Conservation (phyloP, 768 basidiomycete species). For the Calocera viscosa region DNA sequence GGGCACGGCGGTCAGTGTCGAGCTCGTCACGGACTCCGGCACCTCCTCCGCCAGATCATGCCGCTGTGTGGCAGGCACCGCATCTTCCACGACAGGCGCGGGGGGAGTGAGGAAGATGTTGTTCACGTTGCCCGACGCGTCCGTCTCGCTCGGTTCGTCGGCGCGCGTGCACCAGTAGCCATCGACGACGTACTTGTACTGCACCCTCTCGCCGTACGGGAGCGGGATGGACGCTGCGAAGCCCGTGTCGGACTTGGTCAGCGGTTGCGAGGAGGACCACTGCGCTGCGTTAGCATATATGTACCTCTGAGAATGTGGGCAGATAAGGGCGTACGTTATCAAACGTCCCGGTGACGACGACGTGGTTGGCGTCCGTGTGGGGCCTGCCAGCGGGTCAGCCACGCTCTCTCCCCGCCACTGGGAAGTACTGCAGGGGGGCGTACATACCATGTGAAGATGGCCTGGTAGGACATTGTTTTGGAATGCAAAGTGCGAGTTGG, state of each 20-base stretch:
- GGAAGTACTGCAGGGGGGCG: background rate
- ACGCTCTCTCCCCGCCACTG: constrained; percentile 10
- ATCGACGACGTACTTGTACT: constrained; percentile 75
- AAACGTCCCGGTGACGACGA: constrained; percentile 65
- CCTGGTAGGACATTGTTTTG: constrained; percentile 7
- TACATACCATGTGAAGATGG: constrained; percentile 17
- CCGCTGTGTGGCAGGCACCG: background rate
- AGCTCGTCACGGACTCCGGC: constrained; percentile 4
- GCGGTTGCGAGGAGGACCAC: constrained; percentile 51
- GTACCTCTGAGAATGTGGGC: constrained; percentile 12
- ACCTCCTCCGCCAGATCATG: constrained; percentile 18
- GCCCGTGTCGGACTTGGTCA: constrained; percentile 41
- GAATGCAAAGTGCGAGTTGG: too few species aligned
- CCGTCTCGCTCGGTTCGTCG: constrained; percentile 47
- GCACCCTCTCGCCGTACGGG: constrained; percentile 49
- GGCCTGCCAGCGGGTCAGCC: constrained; percentile 36
- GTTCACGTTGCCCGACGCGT: constrained; percentile 54
- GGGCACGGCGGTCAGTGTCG: background rate
- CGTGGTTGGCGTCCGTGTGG: constrained; percentile 39
- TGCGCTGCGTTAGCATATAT: constrained; percentile 20
- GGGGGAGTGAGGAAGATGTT: constrained; percentile 38
- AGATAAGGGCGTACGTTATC: constrained; percentile 43
- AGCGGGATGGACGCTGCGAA: constrained; percentile 45
- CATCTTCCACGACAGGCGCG: constrained; percentile 10
- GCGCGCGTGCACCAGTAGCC: constrained; percentile 47